These are phyloP conservation scores for Porcisia deanei DNA, from an alignment of 208 protist genomes.

Conservation along the genomic window DNA sequence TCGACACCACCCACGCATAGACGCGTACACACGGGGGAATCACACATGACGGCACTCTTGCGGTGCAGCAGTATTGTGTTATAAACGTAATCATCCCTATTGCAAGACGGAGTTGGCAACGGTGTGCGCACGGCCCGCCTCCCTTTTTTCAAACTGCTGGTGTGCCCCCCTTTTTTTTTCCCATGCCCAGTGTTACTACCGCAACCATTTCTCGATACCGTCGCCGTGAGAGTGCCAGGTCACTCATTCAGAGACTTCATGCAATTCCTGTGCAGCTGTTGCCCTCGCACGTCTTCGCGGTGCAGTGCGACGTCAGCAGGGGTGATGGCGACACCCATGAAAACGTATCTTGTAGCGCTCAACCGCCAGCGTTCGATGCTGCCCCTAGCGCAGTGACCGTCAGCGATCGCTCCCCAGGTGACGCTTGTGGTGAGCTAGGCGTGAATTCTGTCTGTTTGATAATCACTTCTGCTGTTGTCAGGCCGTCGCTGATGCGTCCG, in stretches of 20 bases:
- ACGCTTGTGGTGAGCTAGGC: conserved; percentile 12
- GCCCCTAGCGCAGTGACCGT: neutral
- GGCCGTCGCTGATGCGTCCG: neutral
- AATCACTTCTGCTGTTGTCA: neutral
- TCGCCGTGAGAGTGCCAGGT: conserved; percentile 45
- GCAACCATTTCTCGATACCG: neutral
- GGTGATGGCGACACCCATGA: neutral
- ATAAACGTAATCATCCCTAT: too few relatives aligned
- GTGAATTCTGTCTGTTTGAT: conserved; percentile 21
- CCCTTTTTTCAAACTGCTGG: too few relatives aligned
- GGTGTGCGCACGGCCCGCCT: too few relatives aligned
- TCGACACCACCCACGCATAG: too few relatives aligned
- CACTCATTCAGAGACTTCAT: conserved; percentile 51
- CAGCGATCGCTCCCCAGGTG: neutral
- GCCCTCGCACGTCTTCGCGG: conserved; percentile 32
- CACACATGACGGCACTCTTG: too few relatives aligned
- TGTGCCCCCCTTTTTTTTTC: neutral
- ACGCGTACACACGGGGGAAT: too few relatives aligned
- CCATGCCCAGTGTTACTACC: neutral
- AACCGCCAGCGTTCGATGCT: neutral
- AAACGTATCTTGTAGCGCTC: neutral
- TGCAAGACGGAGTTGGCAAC: too few relatives aligned
- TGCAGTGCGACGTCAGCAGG: neutral
- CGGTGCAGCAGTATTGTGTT: too few relatives aligned
- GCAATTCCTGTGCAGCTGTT: conserved; percentile 50